These are phyloP conservation scores for Hibiscus mutabilis DNA, from an alignment of 345 rosid genomes.

Conservation along the genomic window DNA sequence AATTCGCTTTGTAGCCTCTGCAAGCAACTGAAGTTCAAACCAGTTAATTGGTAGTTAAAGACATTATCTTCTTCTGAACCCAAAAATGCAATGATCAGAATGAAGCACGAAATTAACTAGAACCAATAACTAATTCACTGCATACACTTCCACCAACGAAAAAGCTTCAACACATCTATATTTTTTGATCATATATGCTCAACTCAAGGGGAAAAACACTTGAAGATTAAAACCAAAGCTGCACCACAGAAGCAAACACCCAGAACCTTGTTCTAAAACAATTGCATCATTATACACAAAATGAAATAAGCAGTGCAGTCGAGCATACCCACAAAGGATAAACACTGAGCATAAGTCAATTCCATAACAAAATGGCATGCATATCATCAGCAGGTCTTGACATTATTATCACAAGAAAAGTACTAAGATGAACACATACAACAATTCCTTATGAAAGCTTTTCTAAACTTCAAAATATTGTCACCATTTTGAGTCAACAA, in stretches of 20 bases:
- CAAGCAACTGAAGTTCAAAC: slow-evolving; percentile 73
- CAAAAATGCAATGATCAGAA: not conserved
- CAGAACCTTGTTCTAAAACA: not conserved
- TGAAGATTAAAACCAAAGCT: not conserved
- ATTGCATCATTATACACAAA: not conserved
- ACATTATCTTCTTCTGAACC: not conserved
- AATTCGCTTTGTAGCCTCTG: slow-evolving; percentile 79
- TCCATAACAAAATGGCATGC: not conserved
- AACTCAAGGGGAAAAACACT: not conserved
- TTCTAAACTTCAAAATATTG: not conserved
- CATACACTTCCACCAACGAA: not conserved
- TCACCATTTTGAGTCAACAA: not conserved
- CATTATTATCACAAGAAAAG: not conserved
- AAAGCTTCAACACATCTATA: not conserved
- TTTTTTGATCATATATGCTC: not conserved
- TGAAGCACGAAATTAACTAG: not conserved
- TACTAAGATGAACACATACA: not conserved
- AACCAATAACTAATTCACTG: not conserved
- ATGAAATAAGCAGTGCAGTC: not conserved
- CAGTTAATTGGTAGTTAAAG: slow-evolving; percentile 19
- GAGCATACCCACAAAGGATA: slow-evolving; percentile 5
- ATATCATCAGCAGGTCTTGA: not conserved
- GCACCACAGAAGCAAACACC: not conserved
- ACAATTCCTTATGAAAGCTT: not conserved
- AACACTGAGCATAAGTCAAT: not conserved